A percentile compares a stretch with the other conserved stretches of the same genome.
Evolutionary conservation across 106 monocot genomes (phyloP).

Genomic region (Phalaenopsis aphrodite): DNA sequence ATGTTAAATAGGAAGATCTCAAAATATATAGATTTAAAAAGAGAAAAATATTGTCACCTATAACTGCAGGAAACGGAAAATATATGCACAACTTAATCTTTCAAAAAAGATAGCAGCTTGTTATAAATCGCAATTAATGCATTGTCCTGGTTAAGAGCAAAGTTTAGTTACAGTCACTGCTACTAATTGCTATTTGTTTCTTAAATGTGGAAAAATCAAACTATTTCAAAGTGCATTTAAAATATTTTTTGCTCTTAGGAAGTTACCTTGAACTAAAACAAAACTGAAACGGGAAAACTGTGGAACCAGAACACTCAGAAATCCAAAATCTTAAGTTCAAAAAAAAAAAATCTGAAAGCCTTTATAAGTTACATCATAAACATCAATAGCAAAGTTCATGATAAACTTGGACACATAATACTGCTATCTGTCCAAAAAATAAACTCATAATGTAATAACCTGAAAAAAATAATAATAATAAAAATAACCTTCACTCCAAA

Average conservation of each 20-base stretch:
- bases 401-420: not conserved
- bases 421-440: not conserved
- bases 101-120: not conserved
- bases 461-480: too few relatives aligned
- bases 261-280: not conserved
- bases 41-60: too few relatives aligned
- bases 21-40: too few relatives aligned
- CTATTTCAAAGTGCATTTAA: too few relatives aligned
- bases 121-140: not conserved
- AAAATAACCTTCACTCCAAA: too few relatives aligned
- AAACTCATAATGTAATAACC: too few relatives aligned
- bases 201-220: too few relatives aligned
- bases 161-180: too few relatives aligned
- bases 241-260: not conserved
- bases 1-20: too few relatives aligned
- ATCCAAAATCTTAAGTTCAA: not conserved
- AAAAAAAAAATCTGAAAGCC: not conserved
- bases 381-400: not conserved
- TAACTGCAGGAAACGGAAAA: not conserved
- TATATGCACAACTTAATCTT: not conserved
- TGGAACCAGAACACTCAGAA: not conserved
- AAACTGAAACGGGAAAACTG: not conserved
- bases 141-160: not conserved
- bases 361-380: not conserved
- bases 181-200: too few relatives aligned